Evolutionary conservation across 306 rosid species (phyloP), one percentile per base, ranked within the genome.

Genomic region (Carpinus viminea): DNA sequence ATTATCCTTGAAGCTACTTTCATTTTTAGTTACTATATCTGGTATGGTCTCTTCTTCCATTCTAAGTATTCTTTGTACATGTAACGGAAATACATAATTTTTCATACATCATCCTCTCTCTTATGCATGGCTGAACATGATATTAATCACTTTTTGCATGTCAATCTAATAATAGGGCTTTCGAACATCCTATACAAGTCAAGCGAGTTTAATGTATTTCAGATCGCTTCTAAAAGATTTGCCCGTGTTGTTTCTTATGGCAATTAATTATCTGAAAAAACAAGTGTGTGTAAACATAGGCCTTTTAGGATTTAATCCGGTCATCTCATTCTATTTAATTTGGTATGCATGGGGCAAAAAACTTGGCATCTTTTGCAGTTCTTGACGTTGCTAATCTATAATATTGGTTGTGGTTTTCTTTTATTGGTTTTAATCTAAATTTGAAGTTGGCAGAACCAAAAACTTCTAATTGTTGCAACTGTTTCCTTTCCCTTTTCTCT

Each of bases 291-390:
- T 24, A 24, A 24, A 24, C 26, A 24, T 24, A 24, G 26, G 26
- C 26, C 26, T 24, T 24, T 24, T 24, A 24, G 26, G 26, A 24
- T 24, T 24, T 24, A 20, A 13, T 62, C 12, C 12, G 69, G 45
- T 15, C 2, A 62, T 62, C 45, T 34, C 2, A 31, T 31, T 45
- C 74, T 57, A 5, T 71, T 68, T 38, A 12, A 36, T 26, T 71
- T 75, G 45, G 72, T 46, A 62, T 20, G 26, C 5, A 38, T 66
- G 5, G 12, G 68, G 69, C 77, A 68, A 38, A 66, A 68, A 45
- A 18, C 10, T n/a, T 70, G 45, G 50, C 73, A 51, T 10, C 57
- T 57, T 34, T n/a, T 34, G 56, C 45, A 72, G 84, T 79, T 73
- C 54, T 52, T 74, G 77, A 69, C 17, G 65, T 53, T 78, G 75